Evolutionary conservation across 1,139 yeast genomes (phyloP).

Genomic region (Diutina sp.): DNA sequence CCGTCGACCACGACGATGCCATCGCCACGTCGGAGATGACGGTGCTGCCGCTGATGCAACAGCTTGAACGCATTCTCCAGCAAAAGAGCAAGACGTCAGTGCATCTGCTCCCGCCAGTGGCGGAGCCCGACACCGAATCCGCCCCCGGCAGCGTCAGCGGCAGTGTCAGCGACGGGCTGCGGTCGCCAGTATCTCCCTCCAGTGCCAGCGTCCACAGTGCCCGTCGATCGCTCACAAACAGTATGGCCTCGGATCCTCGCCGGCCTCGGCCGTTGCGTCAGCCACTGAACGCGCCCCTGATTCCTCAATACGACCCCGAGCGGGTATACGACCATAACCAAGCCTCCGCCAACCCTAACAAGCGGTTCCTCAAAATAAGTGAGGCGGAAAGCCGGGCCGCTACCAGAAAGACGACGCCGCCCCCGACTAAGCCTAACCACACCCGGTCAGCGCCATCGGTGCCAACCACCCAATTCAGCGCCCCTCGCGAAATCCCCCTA

Average conservation of each 20-base stretch:
- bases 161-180: background rate
- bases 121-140: background rate
- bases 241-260: background rate
- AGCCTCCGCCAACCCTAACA: background rate
- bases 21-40: background rate
- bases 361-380: background rate
- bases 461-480: background rate
- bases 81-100: background rate
- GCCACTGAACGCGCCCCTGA: background rate
- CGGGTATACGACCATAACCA: background rate
- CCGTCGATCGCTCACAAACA: background rate
- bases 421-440: background rate
- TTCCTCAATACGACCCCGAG: background rate
- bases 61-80: background rate
- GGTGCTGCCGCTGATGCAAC: slow-evolving; percentile 3
- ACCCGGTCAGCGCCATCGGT: background rate
- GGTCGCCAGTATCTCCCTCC: background rate
- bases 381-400: background rate
- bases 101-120: background rate
- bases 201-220: background rate
- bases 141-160: background rate
- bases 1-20: background rate
- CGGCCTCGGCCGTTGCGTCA: background rate
- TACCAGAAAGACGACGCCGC: background rate
- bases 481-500: background rate